Evolutionary conservation across 306 rosid species (phyloP), one percentile per base, ranked within the genome.

Genomic region (Delonix regia): DNA sequence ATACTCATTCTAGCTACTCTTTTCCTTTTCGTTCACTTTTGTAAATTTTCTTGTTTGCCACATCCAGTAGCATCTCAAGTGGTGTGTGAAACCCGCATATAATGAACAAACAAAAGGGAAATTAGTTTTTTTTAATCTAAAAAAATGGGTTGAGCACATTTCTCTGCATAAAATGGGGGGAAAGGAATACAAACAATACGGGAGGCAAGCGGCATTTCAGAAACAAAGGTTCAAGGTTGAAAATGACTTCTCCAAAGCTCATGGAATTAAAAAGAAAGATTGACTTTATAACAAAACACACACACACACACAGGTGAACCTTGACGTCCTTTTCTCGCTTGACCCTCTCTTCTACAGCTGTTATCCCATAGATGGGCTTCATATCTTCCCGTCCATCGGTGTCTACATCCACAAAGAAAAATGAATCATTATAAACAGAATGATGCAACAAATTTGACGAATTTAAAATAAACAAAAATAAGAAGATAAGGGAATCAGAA

Each of bases 321-420:
- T 96, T 96, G 99, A 84, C 99, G 98, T 52, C 99, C 99, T 80
- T 96, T 96, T 68, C 99, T 87, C 11, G 99, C 99, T 73, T 96
- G 99, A 47, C 99, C 99, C 84, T 96, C 99, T 39, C 99, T 91
- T 75, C 98, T 91, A 87, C 98, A 93, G 92, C 99, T 96, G 85
- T 96, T 96, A 83, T 96, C 99, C 99, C 99, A 96, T 2, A 96
- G 96, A 93, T 96, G 99, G 85, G 99, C 99, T 85, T 96, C 99
- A 74, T 96, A 96, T 93, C 99, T 88, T 68, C 99, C 99, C 75
- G 99, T 96, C 99, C 99, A 96, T 74, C 99, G 81, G 80, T 95
- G 99, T 51, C 99, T 95, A 85, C 74, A 74, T 48, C 71, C 36
- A 47, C 39, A 39, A 18, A 73, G 21, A 36, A 4, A 13, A 56